Conservation (phyloP, 2,329 filamentous ascomycete genomes). For the Emergomyces orientalis region DNA sequence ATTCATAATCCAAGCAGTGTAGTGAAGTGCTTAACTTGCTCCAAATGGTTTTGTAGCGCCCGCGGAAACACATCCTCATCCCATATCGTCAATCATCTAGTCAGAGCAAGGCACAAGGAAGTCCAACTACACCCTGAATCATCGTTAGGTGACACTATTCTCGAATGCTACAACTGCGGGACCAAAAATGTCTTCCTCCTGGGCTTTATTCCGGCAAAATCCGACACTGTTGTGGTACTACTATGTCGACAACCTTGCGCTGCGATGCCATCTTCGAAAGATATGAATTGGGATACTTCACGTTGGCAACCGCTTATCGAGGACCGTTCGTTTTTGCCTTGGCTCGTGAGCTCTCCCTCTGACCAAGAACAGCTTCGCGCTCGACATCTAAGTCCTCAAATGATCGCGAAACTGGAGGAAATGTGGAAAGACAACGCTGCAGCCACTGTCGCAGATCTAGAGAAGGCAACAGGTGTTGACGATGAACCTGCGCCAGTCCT, state of each 20-base stretch:
- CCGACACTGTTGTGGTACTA: conserved; percentile 93
- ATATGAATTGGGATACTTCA: conserved; percentile 99
- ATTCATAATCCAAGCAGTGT: conserved; percentile 94
- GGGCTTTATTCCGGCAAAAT: conserved; percentile 96
- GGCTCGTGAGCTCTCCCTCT: conserved; percentile 81
- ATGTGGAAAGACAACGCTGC: conserved; percentile 94
- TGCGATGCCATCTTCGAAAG: conserved; percentile 87
- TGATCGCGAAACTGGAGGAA: conserved; percentile 93
- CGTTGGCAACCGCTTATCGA: conserved; percentile 97
- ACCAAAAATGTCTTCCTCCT: conserved; percentile 98
- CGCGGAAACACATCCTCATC: conserved; percentile 93
- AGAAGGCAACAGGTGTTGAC: conserved; percentile 83
- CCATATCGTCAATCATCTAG: conserved; percentile 96
- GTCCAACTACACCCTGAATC: conserved; percentile 93
- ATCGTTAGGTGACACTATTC: conserved; percentile 83
- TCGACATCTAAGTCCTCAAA: conserved; percentile 81
- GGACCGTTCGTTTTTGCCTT: conserved; percentile 86
- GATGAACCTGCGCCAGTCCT: conserved; percentile 91
- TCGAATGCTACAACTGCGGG: conserved; percentile 98
- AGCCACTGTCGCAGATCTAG: conserved; percentile 81
- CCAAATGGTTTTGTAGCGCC: conserved; percentile 98
- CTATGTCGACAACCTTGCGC: conserved; percentile 95
- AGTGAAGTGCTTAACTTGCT: conserved; percentile 90
- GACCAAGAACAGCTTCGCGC: conserved; percentile 95
- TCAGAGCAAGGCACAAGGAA: conserved; percentile 95